Percentiles rank a stretch among this genome's conserved stretches.
Evolutionary conservation across 345 rosid species (phyloP).

Genomic region (Ricinus communis): DNA sequence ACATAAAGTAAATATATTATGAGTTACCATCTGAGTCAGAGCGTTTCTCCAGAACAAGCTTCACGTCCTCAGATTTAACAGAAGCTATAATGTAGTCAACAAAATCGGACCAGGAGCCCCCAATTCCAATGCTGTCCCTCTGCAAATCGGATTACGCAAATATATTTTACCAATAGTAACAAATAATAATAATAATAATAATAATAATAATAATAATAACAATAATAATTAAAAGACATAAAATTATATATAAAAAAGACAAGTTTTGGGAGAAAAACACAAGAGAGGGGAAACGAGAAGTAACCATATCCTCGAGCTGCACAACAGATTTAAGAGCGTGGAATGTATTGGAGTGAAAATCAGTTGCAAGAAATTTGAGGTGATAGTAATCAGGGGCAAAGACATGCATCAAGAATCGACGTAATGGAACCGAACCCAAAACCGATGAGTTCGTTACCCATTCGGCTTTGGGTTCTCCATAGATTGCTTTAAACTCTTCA

Average conservation of each 20-base stretch:
- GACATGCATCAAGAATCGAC: constrained; percentile 62
- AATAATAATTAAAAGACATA: too few species aligned
- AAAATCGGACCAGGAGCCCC: constrained; percentile 87
- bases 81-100: constrained; percentile 66
- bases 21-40: constrained; percentile 42
- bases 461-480: constrained; percentile 64
- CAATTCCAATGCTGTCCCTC: constrained; percentile 81
- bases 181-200: too few species aligned
- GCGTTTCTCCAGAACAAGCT: constrained; percentile 55
- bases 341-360: constrained; percentile 60
- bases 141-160: constrained; percentile 31
- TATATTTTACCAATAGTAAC: not conserved
- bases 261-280: not conserved
- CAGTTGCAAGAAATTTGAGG: constrained; percentile 58
- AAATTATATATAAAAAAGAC: too few species aligned
- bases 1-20: not conserved
- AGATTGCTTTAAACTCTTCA: constrained; percentile 60
- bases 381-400: constrained; percentile 60
- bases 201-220: too few species aligned
- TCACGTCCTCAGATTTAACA: constrained; percentile 63
- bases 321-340: constrained; percentile 56
- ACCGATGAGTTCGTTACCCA: constrained; percentile 29
- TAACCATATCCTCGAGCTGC: constrained; percentile 85
- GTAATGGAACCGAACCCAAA: constrained; percentile 35
- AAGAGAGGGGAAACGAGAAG: not conserved